These are phyloP conservation scores for Exophiala alcalophila DNA, from an alignment of 2,329 filamentous ascomycete genomes.

Conservation along the genomic window DNA sequence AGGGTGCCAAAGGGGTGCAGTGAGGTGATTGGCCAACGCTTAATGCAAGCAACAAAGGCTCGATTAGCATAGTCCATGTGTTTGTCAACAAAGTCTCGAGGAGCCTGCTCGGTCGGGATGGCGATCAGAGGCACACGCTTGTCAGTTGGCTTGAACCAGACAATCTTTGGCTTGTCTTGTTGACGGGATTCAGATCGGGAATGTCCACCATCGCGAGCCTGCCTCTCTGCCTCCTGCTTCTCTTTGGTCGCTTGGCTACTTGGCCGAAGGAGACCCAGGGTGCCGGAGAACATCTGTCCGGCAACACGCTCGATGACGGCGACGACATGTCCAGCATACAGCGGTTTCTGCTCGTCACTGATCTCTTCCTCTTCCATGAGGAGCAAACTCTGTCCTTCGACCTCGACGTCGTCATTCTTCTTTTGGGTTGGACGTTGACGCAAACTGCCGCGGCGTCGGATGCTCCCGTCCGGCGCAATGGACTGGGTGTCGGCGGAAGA, in stretches of 20 bases:
- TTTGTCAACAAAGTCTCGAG: conserved; percentile 96
- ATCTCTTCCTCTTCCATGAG: conserved; percentile 98
- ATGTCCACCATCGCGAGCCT: conserved; percentile 75
- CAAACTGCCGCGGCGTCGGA: conserved; percentile 89
- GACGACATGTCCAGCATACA: conserved; percentile 95
- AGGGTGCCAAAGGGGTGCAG: conserved; percentile 97
- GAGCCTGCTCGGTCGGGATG: conserved; percentile 96
- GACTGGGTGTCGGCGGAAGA: conserved; percentile 61
- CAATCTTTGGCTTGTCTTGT: conserved; percentile 98
- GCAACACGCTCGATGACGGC: conserved; percentile 95
- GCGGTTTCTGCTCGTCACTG: conserved; percentile 94
- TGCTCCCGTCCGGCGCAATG: conserved; percentile 70
- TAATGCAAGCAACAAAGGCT: conserved; percentile 98
- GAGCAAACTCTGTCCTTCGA: conserved; percentile 93
- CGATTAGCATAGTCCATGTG: conserved; percentile 96
- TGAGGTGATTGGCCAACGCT: conserved; percentile 99
- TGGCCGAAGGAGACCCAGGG: conserved; percentile 85
- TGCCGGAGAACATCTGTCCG: conserved; percentile 98
- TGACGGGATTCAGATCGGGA: conserved; percentile 74
- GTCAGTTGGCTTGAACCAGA: conserved; percentile 99
- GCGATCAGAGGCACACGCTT: conserved; percentile 98
- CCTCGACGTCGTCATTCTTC: conserved; percentile 99
- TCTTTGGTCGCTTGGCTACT: conserved; percentile 99
- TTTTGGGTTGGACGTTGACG: conserved; percentile 97
- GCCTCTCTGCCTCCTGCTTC: conserved; percentile 96